Conservation (phyloP, 768 basidiomycete genomes). For the Boletus sensibilis region DNA sequence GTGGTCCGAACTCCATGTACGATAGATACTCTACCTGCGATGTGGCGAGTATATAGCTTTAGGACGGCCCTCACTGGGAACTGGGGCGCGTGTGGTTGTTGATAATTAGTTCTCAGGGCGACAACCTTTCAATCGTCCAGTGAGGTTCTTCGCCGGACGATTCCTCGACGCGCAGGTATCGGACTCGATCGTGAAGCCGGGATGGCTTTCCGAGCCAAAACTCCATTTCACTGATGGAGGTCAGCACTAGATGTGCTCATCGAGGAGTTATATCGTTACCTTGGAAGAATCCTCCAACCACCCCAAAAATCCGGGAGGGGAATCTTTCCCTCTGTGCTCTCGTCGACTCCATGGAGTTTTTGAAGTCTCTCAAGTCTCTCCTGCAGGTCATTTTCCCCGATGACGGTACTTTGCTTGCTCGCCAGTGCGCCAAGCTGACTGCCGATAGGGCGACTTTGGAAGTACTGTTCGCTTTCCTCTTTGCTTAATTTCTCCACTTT, state of each 20-base stretch:
- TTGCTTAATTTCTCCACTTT: conserved; percentile 72
- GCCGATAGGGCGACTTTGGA: conserved; percentile 74
- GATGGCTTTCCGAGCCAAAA: conserved; percentile 99
- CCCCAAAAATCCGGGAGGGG: conserved; percentile 93
- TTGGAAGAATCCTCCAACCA: conserved; percentile 92
- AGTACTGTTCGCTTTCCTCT: conserved; percentile 83
- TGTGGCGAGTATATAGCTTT: neutral
- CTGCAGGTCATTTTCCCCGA: conserved; percentile 70
- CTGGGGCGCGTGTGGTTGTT: neutral
- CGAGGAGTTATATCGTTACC: conserved; percentile 40
- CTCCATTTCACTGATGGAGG: conserved; percentile 74
- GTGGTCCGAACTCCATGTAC: neutral
- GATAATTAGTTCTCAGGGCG: conserved; percentile 49
- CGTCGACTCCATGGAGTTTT: conserved; percentile 53
- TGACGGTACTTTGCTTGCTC: conserved; percentile 80
- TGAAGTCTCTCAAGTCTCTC: conserved; percentile 57
- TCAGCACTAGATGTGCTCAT: conserved; percentile 5
- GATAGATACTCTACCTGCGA: neutral
- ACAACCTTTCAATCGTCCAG: conserved; percentile 81
- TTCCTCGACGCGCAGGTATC: conserved; percentile 58
- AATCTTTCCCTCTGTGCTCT: conserved; percentile 44
- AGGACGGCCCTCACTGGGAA: neutral
- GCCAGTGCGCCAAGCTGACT: conserved; percentile 93
- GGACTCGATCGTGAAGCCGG: conserved; percentile 86
- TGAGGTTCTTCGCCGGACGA: conserved; percentile 47